Base-by-base conservation (phyloP, 805 yeast genomes). In the Wickerhamia fluorescens region DNA sequence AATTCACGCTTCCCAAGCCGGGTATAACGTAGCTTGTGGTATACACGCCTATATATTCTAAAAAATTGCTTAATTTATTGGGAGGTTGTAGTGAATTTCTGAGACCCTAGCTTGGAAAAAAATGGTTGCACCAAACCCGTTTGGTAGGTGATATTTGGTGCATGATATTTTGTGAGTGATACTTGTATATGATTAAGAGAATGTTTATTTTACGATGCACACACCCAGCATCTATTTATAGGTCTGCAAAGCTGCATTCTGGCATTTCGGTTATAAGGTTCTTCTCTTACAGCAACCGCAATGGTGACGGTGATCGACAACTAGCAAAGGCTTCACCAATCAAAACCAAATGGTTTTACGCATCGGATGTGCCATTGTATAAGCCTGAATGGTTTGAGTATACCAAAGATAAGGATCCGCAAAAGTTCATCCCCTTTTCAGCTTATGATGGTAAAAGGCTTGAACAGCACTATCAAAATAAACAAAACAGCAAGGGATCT, bases 281-380 rank as follows among this genome's bases (percentile, higher is more conserved):
- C n/a, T n/a, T n/a, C n/a, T n/a, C n/a, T n/a, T n/a, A n/a, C n/a
- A n/a, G n/a, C n/a, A n/a, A n/a, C n/a, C n/a, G n/a, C n/a, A n/a
- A n/a, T n/a, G n/a, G n/a, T n/a, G n/a, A n/a, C n/a, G n/a, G n/a
- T n/a, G n/a, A n/a, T n/a, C n/a, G n/a, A n/a, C n/a, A n/a, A n/a
- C n/a, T n/a, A n/a, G 20, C 20, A 7, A 18, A 18, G 20, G 20
- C 9, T 18, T 10, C 20, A 7, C 20, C 7, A 10, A 7, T 10
- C 20, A 18, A 18, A 7, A 8, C 20, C 20, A 58, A 66, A 37
- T 87, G 96, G 96, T 86, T 73, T 49, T 80, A 85, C 44, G 89
- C 95, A 2, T 77, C 86, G 0, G 95, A 85, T 47, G 53, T 75
- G 5, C 94, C 96, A 1, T 50, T 61, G 8, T 54, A 72, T 6